Conservation (phyloP, 805 yeast genomes). For the Wickerhamiella parazyma region DNA sequence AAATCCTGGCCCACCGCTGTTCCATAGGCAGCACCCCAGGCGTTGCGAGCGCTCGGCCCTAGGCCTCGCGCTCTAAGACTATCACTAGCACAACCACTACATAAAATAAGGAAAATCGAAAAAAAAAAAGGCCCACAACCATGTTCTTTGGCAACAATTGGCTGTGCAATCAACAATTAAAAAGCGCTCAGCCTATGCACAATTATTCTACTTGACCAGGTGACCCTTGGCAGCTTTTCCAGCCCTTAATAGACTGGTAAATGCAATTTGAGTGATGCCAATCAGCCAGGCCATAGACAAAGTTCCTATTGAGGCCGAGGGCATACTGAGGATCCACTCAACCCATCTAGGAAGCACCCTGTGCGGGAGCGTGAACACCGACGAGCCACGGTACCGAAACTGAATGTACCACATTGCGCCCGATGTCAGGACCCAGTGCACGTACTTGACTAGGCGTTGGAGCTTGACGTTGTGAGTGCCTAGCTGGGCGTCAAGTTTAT, state of each 20-base stretch:
- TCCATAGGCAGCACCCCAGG: too few species aligned
- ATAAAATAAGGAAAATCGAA: too few species aligned
- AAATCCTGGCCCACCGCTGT: too few species aligned
- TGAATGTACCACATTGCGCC: slow-evolving; percentile 33
- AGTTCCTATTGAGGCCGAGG: slow-evolving; percentile 48
- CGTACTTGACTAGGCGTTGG: slow-evolving; percentile 25
- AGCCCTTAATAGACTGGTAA: not conserved
- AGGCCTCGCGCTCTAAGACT: too few species aligned
- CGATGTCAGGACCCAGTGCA: slow-evolving; percentile 31
- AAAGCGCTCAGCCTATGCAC: too few species aligned
- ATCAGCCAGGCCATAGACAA: slow-evolving; percentile 49
- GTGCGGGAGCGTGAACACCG: slow-evolving; percentile 46
- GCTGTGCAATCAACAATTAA: too few species aligned
- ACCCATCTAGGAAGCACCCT: slow-evolving; percentile 42
- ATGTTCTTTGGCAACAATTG: too few species aligned
- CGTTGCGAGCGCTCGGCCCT: too few species aligned
- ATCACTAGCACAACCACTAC: too few species aligned
- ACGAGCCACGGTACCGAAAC: slow-evolving; percentile 38
- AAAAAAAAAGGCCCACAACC: too few species aligned
- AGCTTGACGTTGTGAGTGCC: slow-evolving; percentile 28
- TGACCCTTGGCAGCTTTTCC: too few species aligned
- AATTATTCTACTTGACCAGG: too few species aligned
- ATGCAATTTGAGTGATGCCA: slow-evolving; percentile 9
- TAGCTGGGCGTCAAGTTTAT: slow-evolving; percentile 28
- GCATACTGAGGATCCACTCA: slow-evolving; percentile 48